phyloP scores from a whole-genome alignment of 768 basidiomycete species.

The Lactarius sp. region DNA sequence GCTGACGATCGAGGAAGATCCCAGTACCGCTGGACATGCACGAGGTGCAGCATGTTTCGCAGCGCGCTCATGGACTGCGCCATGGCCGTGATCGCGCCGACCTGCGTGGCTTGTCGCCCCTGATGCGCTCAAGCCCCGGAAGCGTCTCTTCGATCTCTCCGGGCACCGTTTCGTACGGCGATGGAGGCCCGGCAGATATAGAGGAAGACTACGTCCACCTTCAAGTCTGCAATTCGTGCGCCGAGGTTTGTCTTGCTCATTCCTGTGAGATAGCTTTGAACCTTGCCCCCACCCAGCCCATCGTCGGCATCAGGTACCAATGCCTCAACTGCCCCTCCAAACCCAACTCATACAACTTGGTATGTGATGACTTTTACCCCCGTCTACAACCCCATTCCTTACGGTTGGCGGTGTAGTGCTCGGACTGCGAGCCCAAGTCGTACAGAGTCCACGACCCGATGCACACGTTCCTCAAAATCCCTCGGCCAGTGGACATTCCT shows the following conservation, averaged over 20 bases:
- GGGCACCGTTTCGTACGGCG: conserved; percentile 12
- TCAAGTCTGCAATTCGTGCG: conserved; percentile 20
- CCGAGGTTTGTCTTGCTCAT: conserved; percentile 5
- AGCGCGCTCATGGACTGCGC: conserved; percentile 18
- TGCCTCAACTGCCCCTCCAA: conserved; percentile 85
- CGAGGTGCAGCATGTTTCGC: conserved; percentile 57
- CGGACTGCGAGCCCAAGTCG: conserved; percentile 71
- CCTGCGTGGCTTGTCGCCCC: conserved; percentile 4
- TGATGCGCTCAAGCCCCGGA: conserved; percentile 22
- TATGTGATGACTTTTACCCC: conserved; percentile 35
- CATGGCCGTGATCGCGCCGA: conserved; percentile 9
- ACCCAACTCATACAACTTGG: conserved; percentile 68
- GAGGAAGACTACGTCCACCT: conserved; percentile 19
- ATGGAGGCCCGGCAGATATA: neutral
- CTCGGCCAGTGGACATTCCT: conserved; percentile 58
- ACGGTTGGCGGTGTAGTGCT: conserved; percentile 49
- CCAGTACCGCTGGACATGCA: conserved; percentile 73
- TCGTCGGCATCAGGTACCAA: conserved; percentile 78
- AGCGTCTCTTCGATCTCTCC: conserved; percentile 18
- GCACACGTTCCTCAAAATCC: conserved; percentile 87
- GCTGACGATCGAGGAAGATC: conserved; percentile 48
- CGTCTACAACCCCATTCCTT: neutral
- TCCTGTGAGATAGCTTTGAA: neutral
- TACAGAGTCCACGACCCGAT: conserved; percentile 76
- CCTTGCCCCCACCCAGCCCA: conserved; percentile 41